Evolutionary conservation across 352 stramenopile genomes (phyloP), one percentile per base, ranked within the genome.

Genomic region (Globisporangium echinulatum): DNA sequence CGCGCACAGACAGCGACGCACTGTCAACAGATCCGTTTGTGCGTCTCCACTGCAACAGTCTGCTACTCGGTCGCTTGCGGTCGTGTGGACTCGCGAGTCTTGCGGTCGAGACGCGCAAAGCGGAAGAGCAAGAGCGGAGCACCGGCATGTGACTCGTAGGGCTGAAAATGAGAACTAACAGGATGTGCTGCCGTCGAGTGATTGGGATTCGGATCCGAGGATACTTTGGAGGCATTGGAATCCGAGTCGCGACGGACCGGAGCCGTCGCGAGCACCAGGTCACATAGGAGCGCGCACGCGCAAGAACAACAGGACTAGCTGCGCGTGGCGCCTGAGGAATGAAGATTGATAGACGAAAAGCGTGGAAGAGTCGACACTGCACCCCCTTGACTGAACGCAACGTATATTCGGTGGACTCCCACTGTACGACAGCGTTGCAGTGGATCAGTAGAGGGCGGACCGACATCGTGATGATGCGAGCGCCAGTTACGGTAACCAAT

Each of bases 381-480:
- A 14, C 14, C 7, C 7, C 25, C 25, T 33, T 3, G 25, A 33
- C 25, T 33, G 25, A 33, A 33, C 25, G 25, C 25, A 33, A 33
- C 25, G 25, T 33, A 33, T 48, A 48, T 48, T 48, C 43, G 43
- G 43, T 8, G 43, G 13, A 15, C 43, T 48, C 15, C 43, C 43
- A 48, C 43, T 5, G 43, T 48, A 48, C 43, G 43, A 48, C 43
- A 48, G 43, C 13, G n/a, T 5, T 48, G 43, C 43, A 5, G 8
- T 10, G 40, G 25, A 33, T 33, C 25, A 33, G 25, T 33, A 33
- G 25, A 33, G 43, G 43, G 15, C 43, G 43, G 43, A 48, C 43
- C 25, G 25, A 3, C 25, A 33, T 33, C 25, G 43, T 10, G 43
- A 48, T n/a, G 43, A 17, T 48, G 42, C 72, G 70, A 91, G 61